phyloP scores from a whole-genome alignment of 371 early-diverging fungal species.

The Mortierella sp. region DNA sequence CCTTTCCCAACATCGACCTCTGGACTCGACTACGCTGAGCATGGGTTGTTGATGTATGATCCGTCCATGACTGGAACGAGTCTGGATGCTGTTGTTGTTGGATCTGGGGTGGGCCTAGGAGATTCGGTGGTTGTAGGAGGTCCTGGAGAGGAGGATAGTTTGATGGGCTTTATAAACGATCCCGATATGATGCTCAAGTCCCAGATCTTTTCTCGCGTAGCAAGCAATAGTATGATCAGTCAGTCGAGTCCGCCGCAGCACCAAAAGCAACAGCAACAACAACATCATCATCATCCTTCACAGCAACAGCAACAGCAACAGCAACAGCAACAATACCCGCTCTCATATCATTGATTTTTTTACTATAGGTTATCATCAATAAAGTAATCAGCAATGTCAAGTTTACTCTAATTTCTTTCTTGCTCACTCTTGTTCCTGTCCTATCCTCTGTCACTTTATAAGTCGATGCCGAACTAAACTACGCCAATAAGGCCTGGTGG shows the following conservation, averaged over 20 bases:
- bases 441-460: too few relatives aligned
- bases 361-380: too few relatives aligned
- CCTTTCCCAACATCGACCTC: not conserved
- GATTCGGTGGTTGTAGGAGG: not conserved
- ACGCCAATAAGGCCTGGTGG: too few relatives aligned
- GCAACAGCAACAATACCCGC: not conserved
- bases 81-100: not conserved
- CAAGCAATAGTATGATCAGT: slow-evolving; percentile 17
- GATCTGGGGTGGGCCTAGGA: not conserved
- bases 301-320: slow-evolving; percentile 2
- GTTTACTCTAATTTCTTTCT: too few relatives aligned
- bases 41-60: not conserved
- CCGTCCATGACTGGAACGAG: not conserved
- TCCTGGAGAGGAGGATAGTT: slow-evolving; percentile 2
- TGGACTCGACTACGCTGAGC: not conserved
- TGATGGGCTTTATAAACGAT: slow-evolving; percentile 18
- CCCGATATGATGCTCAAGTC: slow-evolving; percentile 15
- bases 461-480: too few relatives aligned
- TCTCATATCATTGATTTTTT: too few relatives aligned
- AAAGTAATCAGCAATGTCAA: too few relatives aligned
- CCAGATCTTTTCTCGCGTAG: slow-evolving; percentile 33
- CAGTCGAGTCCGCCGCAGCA: not conserved
- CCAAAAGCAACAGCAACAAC: slow-evolving; percentile 11
- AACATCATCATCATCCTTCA: slow-evolving; percentile 9
- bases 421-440: too few relatives aligned